Conservation (phyloP, 208 protist species). For the Pavlovales sp. region DNA sequence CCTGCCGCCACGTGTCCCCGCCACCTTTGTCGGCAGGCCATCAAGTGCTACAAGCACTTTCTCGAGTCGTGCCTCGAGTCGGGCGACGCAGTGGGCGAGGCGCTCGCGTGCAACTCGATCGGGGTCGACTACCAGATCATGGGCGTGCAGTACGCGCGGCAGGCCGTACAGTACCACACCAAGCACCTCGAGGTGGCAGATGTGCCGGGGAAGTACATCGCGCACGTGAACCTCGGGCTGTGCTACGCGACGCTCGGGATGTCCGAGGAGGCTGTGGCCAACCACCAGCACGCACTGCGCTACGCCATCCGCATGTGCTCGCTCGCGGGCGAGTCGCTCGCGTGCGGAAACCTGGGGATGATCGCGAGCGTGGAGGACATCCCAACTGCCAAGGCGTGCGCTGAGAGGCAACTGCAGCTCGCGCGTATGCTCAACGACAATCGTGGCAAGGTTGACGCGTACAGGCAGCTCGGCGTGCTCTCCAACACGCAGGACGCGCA, state of each 20-base stretch:
- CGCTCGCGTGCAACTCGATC: constrained; percentile 19
- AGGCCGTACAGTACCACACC: constrained; percentile 37
- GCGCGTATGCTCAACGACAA: neutral
- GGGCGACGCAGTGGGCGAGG: constrained; percentile 10
- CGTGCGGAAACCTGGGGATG: constrained; percentile 33
- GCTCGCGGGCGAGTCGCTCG: constrained; percentile 29
- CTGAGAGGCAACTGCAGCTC: neutral
- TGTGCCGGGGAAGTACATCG: constrained; percentile 24
- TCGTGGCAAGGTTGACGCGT: neutral
- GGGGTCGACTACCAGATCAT: neutral
- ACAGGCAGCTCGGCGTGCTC: neutral
- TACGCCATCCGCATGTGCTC: constrained; percentile 26
- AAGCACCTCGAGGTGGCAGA: constrained; percentile 40
- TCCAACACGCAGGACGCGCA: neutral
- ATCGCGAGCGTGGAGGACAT: neutral
- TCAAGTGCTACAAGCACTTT: constrained; percentile 13
- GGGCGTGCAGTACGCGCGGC: neutral
- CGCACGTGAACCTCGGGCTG: constrained; percentile 41
- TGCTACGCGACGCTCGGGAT: neutral
- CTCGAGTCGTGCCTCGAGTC: neutral
- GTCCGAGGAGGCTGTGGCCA: neutral
- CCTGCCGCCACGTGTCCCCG: too few relatives aligned
- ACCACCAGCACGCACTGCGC: constrained; percentile 38
- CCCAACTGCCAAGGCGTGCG: neutral
- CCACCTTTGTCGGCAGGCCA: too few relatives aligned